These are phyloP conservation scores for Singerocomus rubriflavus DNA, from an alignment of 1,284 basidiomycete genomes.

Conservation along the genomic window DNA sequence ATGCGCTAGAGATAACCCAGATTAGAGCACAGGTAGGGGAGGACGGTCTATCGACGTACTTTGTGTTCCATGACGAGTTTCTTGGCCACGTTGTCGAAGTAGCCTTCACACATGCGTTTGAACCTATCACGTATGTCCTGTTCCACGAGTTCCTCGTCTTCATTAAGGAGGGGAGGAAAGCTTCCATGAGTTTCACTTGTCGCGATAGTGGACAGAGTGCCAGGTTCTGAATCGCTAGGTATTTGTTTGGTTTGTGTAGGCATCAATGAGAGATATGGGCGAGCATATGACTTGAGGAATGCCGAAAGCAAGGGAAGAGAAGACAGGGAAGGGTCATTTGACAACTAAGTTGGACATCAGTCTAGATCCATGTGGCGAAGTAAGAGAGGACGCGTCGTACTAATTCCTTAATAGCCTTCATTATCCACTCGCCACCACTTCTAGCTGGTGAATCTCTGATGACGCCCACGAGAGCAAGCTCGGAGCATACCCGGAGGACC, in stretches of 20 bases:
- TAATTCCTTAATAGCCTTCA: constrained; percentile 78
- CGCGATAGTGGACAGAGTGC: constrained; percentile 46
- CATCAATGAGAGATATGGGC: constrained; percentile 74
- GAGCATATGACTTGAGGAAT: constrained; percentile 82
- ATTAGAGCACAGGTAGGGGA: neutral
- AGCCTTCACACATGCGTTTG: constrained; percentile 89
- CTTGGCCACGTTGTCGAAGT: constrained; percentile 89
- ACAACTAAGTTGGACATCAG: constrained; percentile 52
- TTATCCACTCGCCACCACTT: constrained; percentile 84
- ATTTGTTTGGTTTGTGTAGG: constrained; percentile 58
- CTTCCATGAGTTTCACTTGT: constrained; percentile 38
- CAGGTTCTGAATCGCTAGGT: constrained; percentile 49
- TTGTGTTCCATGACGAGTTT: constrained; percentile 90
- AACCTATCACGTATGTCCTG: constrained; percentile 85
- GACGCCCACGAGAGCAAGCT: constrained; percentile 85
- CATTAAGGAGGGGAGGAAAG: constrained; percentile 44
- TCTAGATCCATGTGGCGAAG: neutral
- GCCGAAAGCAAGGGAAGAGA: constrained; percentile 82
- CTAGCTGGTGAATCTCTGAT: constrained; percentile 62
- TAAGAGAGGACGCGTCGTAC: constrained; percentile 44
- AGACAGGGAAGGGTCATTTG: constrained; percentile 81
- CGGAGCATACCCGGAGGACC: constrained; percentile 82
- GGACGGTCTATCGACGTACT: constrained; percentile 44
- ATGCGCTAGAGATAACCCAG: constrained; percentile 57
- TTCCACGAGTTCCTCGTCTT: constrained; percentile 76